These are phyloP conservation scores for Aspergillus candidus DNA, from an alignment of 2,329 filamentous ascomycete species.

Conservation along the genomic window DNA sequence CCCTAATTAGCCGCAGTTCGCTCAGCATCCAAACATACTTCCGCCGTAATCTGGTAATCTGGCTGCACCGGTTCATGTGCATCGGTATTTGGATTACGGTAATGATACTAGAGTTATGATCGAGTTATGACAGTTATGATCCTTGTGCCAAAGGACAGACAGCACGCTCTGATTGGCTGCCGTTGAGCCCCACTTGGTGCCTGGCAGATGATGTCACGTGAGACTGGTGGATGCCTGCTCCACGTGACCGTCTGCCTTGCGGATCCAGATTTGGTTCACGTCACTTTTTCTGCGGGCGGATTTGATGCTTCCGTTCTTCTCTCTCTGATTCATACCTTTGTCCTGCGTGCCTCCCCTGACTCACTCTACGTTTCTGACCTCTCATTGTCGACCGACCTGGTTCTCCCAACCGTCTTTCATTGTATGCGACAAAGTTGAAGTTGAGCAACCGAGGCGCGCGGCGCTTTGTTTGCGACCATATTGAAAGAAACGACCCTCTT, in stretches of 20 bases:
- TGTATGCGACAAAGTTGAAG: constrained; percentile 18
- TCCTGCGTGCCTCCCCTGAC: background rate
- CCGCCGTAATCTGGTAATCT: no score
- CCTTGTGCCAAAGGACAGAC: constrained; percentile 25
- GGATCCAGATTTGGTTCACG: constrained; percentile 15
- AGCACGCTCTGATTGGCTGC: constrained; percentile 26
- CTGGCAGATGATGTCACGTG: constrained; percentile 21
- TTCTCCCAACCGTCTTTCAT: background rate
- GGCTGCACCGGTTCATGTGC: constrained; percentile 3
- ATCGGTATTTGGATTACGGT: constrained; percentile 18
- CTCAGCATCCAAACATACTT: no score
- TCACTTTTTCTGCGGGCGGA: constrained; percentile 25
- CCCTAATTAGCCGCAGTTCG: no score
- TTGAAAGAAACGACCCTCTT: background rate
- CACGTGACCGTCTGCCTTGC: constrained; percentile 1
- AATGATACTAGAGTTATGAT: background rate
- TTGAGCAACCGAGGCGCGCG: constrained; percentile 21
- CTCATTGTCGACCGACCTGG: no score
- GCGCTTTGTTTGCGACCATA: constrained; percentile 17
- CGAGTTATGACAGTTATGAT: no score
- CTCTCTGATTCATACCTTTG: constrained; percentile 7
- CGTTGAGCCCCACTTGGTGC: constrained; percentile 1
- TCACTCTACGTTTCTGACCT: background rate
- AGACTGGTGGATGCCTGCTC: constrained; percentile 9
- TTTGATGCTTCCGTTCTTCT: constrained; percentile 5